phyloP scores from a whole-genome alignment of 768 basidiomycete species.

The Calocybe indica region DNA sequence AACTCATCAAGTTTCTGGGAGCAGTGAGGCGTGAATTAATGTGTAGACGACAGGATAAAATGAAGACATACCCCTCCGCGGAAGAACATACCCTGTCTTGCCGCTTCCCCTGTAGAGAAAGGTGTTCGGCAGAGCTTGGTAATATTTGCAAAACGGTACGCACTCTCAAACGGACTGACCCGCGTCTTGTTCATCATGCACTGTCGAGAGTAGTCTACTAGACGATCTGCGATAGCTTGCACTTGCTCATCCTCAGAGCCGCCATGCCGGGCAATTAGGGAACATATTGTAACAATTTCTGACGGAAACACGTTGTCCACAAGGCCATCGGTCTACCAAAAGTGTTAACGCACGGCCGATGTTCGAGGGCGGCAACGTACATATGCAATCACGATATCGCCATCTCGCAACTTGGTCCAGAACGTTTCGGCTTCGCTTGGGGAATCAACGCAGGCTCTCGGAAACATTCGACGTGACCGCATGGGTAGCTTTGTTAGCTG shows the following conservation, averaged over 20 bases:
- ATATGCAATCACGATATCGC: conserved; percentile 47
- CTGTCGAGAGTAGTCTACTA: conserved; percentile 60
- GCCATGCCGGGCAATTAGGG: conserved; percentile 51
- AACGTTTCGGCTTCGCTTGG: conserved; percentile 42
- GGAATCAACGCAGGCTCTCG: conserved; percentile 47
- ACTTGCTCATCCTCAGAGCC: conserved; percentile 56
- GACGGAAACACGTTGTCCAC: conserved; percentile 60
- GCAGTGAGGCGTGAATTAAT: conserved; percentile 7
- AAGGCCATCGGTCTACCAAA: conserved; percentile 44
- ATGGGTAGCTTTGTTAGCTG: conserved; percentile 50
- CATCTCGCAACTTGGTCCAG: conserved; percentile 39
- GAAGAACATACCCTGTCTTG: conserved; percentile 57
- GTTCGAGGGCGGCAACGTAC: conserved; percentile 29
- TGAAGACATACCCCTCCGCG: conserved; percentile 62
- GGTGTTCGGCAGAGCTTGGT: conserved; percentile 1
- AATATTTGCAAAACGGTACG: conserved; percentile 17
- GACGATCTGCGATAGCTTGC: conserved; percentile 65
- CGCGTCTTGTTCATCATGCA: conserved; percentile 66
- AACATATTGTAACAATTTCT: conserved; percentile 68
- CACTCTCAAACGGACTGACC: conserved; percentile 72
- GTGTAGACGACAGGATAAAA: conserved; percentile 4
- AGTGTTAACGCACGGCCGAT: not conserved
- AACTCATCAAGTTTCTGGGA: conserved; percentile 77
- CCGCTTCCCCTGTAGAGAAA: conserved; percentile 46
- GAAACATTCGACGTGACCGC: conserved; percentile 33